These are phyloP conservation scores for Discostella stelligeroides DNA, from an alignment of 108 stramenopile species.

Conservation along the genomic window DNA sequence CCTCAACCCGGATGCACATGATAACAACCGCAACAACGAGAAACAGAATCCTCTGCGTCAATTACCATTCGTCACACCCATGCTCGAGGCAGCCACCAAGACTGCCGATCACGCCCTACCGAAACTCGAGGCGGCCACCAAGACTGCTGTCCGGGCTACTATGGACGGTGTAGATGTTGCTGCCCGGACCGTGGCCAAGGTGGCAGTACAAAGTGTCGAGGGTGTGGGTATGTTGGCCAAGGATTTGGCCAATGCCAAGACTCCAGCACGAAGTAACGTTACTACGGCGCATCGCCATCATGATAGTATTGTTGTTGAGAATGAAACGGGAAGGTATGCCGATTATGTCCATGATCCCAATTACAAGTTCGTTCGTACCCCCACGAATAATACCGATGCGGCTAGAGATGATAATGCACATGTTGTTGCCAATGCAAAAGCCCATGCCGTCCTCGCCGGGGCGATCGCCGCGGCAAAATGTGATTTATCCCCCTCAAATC, in stretches of 20 bases:
- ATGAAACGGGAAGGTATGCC: conserved; percentile 16
- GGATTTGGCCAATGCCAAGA: conserved; percentile 15
- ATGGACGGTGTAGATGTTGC: conserved; percentile 15
- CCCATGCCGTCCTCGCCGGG: conserved; percentile 24
- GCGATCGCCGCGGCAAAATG: conserved; percentile 29
- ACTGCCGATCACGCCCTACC: background rate
- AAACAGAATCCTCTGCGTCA: no score
- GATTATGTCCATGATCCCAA: conserved; percentile 42
- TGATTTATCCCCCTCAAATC: background rate
- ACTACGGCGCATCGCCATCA: background rate
- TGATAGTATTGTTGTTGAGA: no score
- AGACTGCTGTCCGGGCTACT: background rate
- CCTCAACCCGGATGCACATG: no score
- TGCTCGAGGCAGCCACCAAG: background rate
- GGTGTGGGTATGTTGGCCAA: background rate
- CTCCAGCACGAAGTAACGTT: conserved; percentile 22
- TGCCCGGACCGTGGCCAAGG: conserved; percentile 5
- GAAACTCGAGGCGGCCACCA: background rate
- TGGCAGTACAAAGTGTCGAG: conserved; percentile 8
- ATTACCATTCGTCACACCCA: no score
- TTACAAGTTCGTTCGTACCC: conserved; percentile 25
- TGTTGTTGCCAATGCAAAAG: conserved; percentile 9
- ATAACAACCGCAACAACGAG: no score
- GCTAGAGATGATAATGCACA: no score
- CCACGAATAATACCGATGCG: background rate